Percentiles rank a stretch among this genome's conserved stretches.
phyloP scores from a whole-genome alignment of 2,329 filamentous ascomycete species.

The Fusarium multiceps region DNA sequence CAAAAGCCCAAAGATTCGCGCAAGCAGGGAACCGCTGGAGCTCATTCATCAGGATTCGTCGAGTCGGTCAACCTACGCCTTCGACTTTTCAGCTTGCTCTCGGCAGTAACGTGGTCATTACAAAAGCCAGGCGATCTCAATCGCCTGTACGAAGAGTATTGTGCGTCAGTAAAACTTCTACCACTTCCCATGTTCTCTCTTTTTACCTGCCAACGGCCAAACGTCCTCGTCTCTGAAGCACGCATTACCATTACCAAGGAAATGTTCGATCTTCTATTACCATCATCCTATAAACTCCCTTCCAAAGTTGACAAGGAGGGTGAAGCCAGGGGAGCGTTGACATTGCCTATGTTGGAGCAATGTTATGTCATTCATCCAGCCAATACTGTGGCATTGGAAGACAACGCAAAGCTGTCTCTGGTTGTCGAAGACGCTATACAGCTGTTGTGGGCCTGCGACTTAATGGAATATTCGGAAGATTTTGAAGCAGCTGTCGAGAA shows the following conservation, averaged over 20 bases:
- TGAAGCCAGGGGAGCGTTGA: constrained; percentile 55
- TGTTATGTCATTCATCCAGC: constrained; percentile 76
- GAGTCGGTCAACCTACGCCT: constrained; percentile 72
- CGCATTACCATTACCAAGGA: constrained; percentile 60
- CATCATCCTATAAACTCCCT: constrained; percentile 56
- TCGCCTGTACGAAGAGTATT: constrained; percentile 69
- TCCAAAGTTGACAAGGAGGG: constrained; percentile 51
- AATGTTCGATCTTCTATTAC: constrained; percentile 59
- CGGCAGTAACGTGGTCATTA: constrained; percentile 60
- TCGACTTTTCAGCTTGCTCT: constrained; percentile 69
- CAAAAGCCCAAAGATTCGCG: constrained; percentile 50
- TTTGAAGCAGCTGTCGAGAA: constrained; percentile 56
- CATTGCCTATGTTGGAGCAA: constrained; percentile 59
- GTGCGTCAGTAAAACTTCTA: constrained; percentile 67
- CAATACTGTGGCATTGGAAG: constrained; percentile 67
- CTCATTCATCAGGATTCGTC: constrained; percentile 48
- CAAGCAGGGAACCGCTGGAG: constrained; percentile 38
- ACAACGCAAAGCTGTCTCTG: constrained; percentile 79
- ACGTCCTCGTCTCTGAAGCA: constrained; percentile 51
- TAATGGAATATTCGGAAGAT: constrained; percentile 50
- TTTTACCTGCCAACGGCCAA: constrained; percentile 57
- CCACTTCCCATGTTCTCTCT: constrained; percentile 68
- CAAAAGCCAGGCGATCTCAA: constrained; percentile 56
- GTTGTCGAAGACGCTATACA: constrained; percentile 74
- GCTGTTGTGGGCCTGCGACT: constrained; percentile 57